Percentiles rank a stretch among this genome's conserved stretches.
Conservation (phyloP, 2,329 filamentous ascomycete genomes). For the Exophiala oligosperma region DNA sequence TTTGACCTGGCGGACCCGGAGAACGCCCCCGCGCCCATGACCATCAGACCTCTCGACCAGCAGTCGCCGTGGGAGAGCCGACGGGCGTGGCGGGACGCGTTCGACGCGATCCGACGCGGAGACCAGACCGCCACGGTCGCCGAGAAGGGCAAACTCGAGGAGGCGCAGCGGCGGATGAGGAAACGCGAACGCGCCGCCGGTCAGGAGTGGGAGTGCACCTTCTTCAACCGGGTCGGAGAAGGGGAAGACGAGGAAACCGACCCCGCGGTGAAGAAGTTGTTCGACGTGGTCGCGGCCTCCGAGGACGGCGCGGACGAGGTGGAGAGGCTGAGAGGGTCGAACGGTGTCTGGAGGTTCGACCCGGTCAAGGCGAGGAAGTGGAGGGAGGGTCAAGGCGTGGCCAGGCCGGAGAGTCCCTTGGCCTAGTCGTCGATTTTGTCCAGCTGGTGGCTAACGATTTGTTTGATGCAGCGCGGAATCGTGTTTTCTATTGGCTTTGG, state of each 20-base stretch:
- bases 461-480: too few relatives aligned
- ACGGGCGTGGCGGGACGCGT: conserved; percentile 84
- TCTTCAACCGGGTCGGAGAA: conserved; percentile 56
- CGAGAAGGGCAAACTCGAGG: conserved; percentile 89
- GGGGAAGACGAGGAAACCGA: neutral
- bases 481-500: too few relatives aligned
- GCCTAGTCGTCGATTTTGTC: conserved; percentile 2
- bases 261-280: neutral
- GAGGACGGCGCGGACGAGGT: conserved; percentile 3
- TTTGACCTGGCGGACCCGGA: conserved; percentile 50
- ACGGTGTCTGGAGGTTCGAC: conserved; percentile 25
- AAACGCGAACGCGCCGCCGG: conserved; percentile 74
- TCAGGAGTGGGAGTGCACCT: conserved; percentile 77
- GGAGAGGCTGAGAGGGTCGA: conserved; percentile 12
- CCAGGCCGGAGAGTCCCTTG: conserved; percentile 17
- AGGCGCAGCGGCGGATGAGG: conserved; percentile 76
- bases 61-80: conserved; percentile 88
- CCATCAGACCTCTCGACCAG: conserved; percentile 68
- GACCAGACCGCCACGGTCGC: conserved; percentile 76
- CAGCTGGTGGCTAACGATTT: too few relatives aligned
- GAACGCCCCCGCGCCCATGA: conserved; percentile 50
- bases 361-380: conserved; percentile 21
- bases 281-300: neutral
- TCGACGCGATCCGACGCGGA: conserved; percentile 73
- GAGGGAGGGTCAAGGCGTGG: conserved; percentile 12